Conservation (phyloP, 768 basidiomycete species). For the Gymnopilus junonius region DNA sequence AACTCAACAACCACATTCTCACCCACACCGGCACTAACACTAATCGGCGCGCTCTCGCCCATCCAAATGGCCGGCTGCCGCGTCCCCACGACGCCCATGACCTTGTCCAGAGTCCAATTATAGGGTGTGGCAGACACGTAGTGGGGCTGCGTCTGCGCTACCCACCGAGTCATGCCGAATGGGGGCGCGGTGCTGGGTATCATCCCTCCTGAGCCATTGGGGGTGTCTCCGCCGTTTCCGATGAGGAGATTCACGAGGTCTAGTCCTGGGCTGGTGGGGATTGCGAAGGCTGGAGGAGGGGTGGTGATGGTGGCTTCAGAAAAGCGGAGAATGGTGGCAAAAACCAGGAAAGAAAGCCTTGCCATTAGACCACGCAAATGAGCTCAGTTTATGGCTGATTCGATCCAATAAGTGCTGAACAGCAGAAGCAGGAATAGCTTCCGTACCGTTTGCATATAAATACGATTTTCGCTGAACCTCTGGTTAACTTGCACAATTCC, state of each 20-base stretch:
- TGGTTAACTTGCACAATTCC: too few species aligned
- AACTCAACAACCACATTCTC: conserved; percentile 53
- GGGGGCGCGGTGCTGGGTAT: conserved; percentile 78
- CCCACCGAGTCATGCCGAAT: conserved; percentile 88
- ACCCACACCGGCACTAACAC: conserved; percentile 59
- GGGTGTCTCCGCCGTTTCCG: conserved; percentile 73
- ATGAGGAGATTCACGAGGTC: conserved; percentile 47
- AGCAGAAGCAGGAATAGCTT: too few species aligned
- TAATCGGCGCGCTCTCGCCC: conserved; percentile 74
- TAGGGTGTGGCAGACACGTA: conserved; percentile 77
- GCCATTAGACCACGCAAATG: neutral
- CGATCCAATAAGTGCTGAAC: too few species aligned
- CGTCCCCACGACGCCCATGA: conserved; percentile 81
- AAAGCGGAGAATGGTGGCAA: neutral
- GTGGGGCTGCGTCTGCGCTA: conserved; percentile 78
- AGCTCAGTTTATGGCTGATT: neutral
- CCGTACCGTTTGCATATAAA: too few species aligned
- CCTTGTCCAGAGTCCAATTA: conserved; percentile 55
- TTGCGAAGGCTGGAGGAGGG: conserved; percentile 17
- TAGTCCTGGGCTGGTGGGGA: conserved; percentile 15
- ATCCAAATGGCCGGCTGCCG: conserved; percentile 91
- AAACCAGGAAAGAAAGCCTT: neutral
- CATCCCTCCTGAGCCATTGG: conserved; percentile 77
- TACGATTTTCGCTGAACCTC: too few species aligned
- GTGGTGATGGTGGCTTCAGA: conserved; percentile 14